Evolutionary conservation across 306 rosid genomes (phyloP), one percentile per base, ranked within the genome.

Genomic region (Prosopis cineraria): DNA sequence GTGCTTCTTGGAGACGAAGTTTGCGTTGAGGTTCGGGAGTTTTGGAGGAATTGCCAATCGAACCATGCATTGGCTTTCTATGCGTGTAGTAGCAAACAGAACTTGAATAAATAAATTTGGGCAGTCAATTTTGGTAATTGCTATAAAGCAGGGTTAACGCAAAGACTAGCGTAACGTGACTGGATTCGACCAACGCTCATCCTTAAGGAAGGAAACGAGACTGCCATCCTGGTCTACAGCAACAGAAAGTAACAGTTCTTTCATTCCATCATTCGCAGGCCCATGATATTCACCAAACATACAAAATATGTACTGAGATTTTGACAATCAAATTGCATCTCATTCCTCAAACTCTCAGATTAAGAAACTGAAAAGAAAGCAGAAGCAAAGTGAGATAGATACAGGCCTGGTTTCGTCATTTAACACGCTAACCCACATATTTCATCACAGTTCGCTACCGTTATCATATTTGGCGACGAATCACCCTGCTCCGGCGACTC

Each of bases 11-110:
- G 86, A 89, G 63, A 73, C 14, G 13, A 79, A 80, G 9, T 70
- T 43, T 69, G 84, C 30, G 55, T 72, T 72, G 17, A 58, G 43
- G 63, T 20, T n/a, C 8, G 70, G 27, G 3, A 65, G 47, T 12
- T 65, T 65, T 65, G 31, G 47, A n/a, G 70, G 31, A 47, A 34
- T 73, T 59, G 64, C 67, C 36, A 87, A 62, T 50, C 84, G 76
- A 85, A 85, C 91, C 93, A 85, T 89, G 63, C 89, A 83, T 37
- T 29, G 78, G 31, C 16, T 45, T 74, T 43, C 53, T 56, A 24
- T 7, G 12, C 25, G 9, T 7, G 29, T 7, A 20, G 60, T n/a
- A 53, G 12, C 60, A 53, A 53, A 20, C 12, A 20, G 3, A 17
- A 0, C 27, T 33, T 7, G 30, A 55, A 55, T 22, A 10, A 55